Conservation (phyloP, 2,329 filamentous ascomycete species). For the Diaporthe destruens region DNA sequence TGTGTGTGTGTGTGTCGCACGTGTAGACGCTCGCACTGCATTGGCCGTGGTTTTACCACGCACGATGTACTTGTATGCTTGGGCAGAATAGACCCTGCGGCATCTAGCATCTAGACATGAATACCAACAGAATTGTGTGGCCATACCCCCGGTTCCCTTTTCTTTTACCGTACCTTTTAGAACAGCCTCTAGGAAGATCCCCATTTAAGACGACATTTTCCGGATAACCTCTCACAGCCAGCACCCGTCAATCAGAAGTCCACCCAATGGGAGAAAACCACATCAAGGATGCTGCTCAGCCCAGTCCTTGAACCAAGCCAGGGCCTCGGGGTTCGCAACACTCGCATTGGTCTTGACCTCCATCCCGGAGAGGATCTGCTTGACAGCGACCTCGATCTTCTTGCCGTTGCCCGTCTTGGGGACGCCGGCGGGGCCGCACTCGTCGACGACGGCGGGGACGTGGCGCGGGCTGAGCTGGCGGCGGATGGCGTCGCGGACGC, state of each 20-base stretch:
- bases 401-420: slow-evolving; percentile 95
- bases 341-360: slow-evolving; percentile 90
- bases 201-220: not conserved
- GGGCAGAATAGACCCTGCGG: slow-evolving; percentile 20
- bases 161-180: slow-evolving; percentile 24
- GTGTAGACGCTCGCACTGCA: not conserved
- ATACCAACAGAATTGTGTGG: slow-evolving; percentile 8
- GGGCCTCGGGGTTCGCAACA: slow-evolving; percentile 89
- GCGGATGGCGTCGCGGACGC: slow-evolving; percentile 77
- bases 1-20: not conserved
- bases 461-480: slow-evolving; percentile 88
- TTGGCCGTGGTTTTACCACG: slow-evolving; percentile 8
- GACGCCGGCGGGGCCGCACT: slow-evolving; percentile 79
- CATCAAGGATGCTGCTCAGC: slow-evolving; percentile 61
- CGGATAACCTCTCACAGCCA: not conserved
- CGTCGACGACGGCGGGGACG: slow-evolving; percentile 85
- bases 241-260: not conserved
- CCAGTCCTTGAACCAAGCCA: slow-evolving; percentile 92
- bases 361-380: slow-evolving; percentile 92
- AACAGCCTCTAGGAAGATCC: not conserved
- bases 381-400: slow-evolving; percentile 96
- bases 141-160: slow-evolving; percentile 4
- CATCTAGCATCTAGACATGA: slow-evolving; percentile 35
- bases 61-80: slow-evolving; percentile 31
- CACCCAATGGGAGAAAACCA: not conserved